Percentiles rank a stretch among this genome's conserved stretches.
These are phyloP conservation scores for Oryza glaberrima DNA, from an alignment of 176 grass and related monocot species.

Conservation along the genomic window DNA sequence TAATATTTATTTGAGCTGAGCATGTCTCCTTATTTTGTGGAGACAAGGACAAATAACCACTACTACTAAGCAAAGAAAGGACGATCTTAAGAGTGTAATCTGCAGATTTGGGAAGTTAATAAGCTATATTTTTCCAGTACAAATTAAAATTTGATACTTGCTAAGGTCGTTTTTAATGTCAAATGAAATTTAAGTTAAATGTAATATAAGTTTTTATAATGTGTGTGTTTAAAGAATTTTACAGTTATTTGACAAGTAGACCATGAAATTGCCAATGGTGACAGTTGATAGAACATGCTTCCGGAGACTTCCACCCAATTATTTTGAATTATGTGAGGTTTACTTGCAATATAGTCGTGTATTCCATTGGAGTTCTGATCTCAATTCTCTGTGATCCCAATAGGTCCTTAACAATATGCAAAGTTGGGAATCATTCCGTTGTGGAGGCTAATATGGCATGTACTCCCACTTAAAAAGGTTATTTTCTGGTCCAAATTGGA, in stretches of 20 bases:
- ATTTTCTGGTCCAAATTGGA: conserved; percentile 27
- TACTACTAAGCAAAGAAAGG: background rate
- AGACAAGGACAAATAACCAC: background rate
- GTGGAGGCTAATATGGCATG: conserved; percentile 5
- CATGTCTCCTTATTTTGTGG: conserved; percentile 8
- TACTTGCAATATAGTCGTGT: background rate
- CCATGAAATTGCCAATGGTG: background rate
- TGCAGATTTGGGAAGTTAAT: background rate
- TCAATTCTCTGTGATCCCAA: background rate
- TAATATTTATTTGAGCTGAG: conserved; percentile 1
- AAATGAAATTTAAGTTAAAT: background rate
- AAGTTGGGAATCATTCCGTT: conserved; percentile 34
- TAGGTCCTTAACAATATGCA: conserved; percentile 1
- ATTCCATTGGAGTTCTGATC: background rate
- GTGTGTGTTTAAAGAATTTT: background rate
- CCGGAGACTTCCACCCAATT: background rate
- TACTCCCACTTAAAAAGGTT: conserved; percentile 19
- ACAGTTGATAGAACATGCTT: conserved; percentile 9
- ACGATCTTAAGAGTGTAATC: background rate
- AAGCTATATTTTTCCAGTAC: background rate
- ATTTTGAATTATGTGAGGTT: conserved; percentile 13
- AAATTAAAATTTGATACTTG: background rate
- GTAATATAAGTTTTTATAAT: background rate
- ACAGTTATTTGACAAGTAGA: background rate
- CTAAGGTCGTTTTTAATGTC: background rate